phyloP scores from a whole-genome alignment of 352 stramenopile species.

The Phytophthora pinifolia region DNA sequence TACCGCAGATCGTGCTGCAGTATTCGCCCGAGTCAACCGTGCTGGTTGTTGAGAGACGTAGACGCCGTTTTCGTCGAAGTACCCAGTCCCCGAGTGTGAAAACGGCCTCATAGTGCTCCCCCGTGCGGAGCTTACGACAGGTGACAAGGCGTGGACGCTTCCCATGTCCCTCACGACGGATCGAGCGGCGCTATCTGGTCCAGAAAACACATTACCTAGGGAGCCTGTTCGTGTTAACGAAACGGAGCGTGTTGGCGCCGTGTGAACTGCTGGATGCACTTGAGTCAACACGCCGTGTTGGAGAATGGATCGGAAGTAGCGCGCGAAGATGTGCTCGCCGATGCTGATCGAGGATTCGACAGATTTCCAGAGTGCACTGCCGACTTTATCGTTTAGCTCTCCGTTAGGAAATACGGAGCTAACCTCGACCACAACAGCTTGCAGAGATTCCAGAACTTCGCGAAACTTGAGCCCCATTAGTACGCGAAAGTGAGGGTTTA shows the following conservation, averaged over 20 bases:
- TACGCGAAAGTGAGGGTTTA: constrained; percentile 64
- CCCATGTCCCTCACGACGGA: constrained; percentile 23
- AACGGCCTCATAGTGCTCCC: not conserved
- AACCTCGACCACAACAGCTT: constrained; percentile 64
- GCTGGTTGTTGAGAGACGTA: constrained; percentile 10
- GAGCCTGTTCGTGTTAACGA: constrained; percentile 20
- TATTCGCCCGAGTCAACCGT: constrained; percentile 3
- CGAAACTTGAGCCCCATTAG: constrained; percentile 69
- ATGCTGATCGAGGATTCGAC: constrained; percentile 54
- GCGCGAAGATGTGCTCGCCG: constrained; percentile 71
- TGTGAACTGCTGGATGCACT: constrained; percentile 6
- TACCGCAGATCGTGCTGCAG: not conserved
- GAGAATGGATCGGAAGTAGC: constrained; percentile 69
- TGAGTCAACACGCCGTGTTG: constrained; percentile 40
- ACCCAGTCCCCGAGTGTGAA: constrained; percentile 1
- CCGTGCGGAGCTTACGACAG: constrained; percentile 9
- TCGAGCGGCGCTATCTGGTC: constrained; percentile 28
- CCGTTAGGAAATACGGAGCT: constrained; percentile 77
- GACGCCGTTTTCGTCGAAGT: constrained; percentile 23
- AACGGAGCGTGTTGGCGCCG: constrained; percentile 7
- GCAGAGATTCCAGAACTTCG: constrained; percentile 56
- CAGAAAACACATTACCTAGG: constrained; percentile 24
- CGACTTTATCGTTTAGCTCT: constrained; percentile 54
- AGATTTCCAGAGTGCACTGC: constrained; percentile 53
- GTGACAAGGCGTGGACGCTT: constrained; percentile 1